Evolutionary conservation across 2,329 filamentous ascomycete genomes (phyloP).

Genomic region (Nigrospora sphaerica): DNA sequence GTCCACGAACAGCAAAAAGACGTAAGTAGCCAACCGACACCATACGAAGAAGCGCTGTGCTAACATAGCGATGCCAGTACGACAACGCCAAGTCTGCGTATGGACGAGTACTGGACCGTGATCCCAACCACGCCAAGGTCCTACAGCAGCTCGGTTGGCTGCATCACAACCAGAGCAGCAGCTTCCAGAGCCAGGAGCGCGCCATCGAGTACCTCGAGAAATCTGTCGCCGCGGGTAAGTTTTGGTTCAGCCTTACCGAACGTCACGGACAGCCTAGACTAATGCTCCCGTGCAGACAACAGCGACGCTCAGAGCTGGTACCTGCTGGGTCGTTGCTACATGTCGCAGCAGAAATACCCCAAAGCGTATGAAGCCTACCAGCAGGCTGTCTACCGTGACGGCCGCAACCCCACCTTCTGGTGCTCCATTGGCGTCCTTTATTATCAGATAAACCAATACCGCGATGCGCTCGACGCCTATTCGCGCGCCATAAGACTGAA

Average conservation of each 20-base stretch:
- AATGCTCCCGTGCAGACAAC: conserved; percentile 55
- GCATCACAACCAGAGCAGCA: conserved; percentile 90
- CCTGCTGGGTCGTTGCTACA: conserved; percentile 92
- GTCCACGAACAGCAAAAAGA: conserved; percentile 99
- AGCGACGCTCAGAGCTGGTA: conserved; percentile 98
- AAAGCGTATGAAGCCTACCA: conserved; percentile 99
- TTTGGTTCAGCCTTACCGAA: conserved; percentile 1
- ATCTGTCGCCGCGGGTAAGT: conserved; percentile 82
- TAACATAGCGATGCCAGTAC: conserved; percentile 54
- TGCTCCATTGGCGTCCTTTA: conserved; percentile 98
- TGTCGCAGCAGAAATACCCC: conserved; percentile 98
- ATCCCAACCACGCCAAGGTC: conserved; percentile 95
- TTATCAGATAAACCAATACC: conserved; percentile 99
- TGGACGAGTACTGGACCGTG: conserved; percentile 83
- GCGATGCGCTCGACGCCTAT: conserved; percentile 94
- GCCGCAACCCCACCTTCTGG: conserved; percentile 97
- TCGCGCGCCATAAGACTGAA: conserved; percentile 94
- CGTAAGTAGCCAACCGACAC: conserved; percentile 48
- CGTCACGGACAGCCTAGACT: conserved; percentile 4
- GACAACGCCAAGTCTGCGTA: conserved; percentile 91
- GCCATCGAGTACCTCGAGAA: conserved; percentile 97
- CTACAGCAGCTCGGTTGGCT: conserved; percentile 97
- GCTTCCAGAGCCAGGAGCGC: conserved; percentile 86
- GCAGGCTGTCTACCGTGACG: conserved; percentile 96
- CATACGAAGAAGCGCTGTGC: neutral